phyloP scores from a whole-genome alignment of 768 basidiomycete species.

The Calocybe indica region DNA sequence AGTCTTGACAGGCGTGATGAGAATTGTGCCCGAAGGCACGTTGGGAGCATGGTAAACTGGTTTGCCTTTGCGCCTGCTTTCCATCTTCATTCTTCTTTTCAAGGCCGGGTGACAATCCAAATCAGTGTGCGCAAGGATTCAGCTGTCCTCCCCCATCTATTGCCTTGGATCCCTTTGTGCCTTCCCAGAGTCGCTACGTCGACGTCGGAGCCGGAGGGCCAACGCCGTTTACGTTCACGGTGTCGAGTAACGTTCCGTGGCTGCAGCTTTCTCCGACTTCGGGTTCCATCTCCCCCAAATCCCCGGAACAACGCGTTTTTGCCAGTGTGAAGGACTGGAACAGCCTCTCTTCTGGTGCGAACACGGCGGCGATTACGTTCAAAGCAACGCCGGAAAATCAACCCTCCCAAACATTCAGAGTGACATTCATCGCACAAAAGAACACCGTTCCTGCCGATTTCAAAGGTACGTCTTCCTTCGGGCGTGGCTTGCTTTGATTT shows the following conservation, averaged over 20 bases:
- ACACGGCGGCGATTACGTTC: slow-evolving; percentile 36
- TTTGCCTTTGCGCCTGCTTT: neutral
- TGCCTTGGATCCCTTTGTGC: slow-evolving; percentile 50
- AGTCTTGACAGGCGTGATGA: slow-evolving; percentile 56
- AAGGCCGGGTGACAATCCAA: slow-evolving; percentile 64
- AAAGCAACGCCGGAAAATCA: slow-evolving; percentile 37
- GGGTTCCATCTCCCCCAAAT: slow-evolving; percentile 42
- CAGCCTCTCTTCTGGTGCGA: slow-evolving; percentile 31
- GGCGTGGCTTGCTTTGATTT: neutral
- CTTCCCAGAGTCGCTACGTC: slow-evolving; percentile 47
- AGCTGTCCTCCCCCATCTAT: slow-evolving; percentile 44
- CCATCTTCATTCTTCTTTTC: neutral
- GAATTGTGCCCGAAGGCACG: slow-evolving; percentile 56
- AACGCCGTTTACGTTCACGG: slow-evolving; percentile 48
- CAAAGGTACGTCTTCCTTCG: slow-evolving; percentile 31
- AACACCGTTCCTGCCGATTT: slow-evolving; percentile 35
- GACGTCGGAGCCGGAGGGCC: slow-evolving; percentile 62
- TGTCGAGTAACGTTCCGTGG: slow-evolving; percentile 46
- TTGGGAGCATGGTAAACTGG: slow-evolving; percentile 49
- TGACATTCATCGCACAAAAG: slow-evolving; percentile 30
- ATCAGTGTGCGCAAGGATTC: slow-evolving; percentile 47
- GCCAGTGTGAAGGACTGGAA: slow-evolving; percentile 53
- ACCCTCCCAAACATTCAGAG: slow-evolving; percentile 23
- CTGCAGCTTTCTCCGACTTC: slow-evolving; percentile 37
- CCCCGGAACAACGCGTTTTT: slow-evolving; percentile 49